Evolutionary conservation across 2,329 filamentous ascomycete genomes (phyloP), one percentile per base, ranked within the genome.

Genomic region (Xylariales sp.): DNA sequence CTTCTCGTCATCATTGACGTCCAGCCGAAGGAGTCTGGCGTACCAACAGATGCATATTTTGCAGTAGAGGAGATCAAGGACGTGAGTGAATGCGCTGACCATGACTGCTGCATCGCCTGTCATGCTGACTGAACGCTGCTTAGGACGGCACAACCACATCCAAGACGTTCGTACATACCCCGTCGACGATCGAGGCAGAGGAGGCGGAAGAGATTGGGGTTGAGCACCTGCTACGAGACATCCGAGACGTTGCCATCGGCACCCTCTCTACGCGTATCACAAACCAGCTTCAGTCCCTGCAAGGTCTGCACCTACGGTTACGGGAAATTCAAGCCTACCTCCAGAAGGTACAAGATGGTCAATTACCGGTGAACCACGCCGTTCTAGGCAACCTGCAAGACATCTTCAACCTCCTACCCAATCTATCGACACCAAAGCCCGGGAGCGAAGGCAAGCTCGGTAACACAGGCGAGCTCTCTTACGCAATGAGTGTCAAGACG

Each of bases 51-150:
- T 70, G 93, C 93, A 35, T 98, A 98, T 73, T 98, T 98, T 71
- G 93, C 93, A 4, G 88, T 98, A 37, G 93, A 98, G 61, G 93
- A 98, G 74, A 98, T 98, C 70, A 97, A 97, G 72, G 93, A 98
- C 74, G 90, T 96, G 70, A 60, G 84, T 71, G 24, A 10, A n/a
- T 7, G n/a, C n/a, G n/a, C n/a, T n/a, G n/a, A n/a, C n/a, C n/a
- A n/a, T n/a, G n/a, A n/a, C n/a, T n/a, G n/a, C n/a, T n/a, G n/a
- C n/a, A n/a, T n/a, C n/a, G n/a, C n/a, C n/a, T n/a, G n/a, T n/a
- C n/a, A n/a, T n/a, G n/a, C n/a, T n/a, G n/a, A n/a, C 24, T 27
- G 15, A 9, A 29, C 29, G 28, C 12, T 42, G 27, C 21, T 25
- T 50, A 97, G 91, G 93, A 98, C 61, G 93, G 93, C 62, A 97